These are phyloP conservation scores for Sarocladium kiliense DNA, from an alignment of 2,329 filamentous ascomycete species.

Conservation along the genomic window DNA sequence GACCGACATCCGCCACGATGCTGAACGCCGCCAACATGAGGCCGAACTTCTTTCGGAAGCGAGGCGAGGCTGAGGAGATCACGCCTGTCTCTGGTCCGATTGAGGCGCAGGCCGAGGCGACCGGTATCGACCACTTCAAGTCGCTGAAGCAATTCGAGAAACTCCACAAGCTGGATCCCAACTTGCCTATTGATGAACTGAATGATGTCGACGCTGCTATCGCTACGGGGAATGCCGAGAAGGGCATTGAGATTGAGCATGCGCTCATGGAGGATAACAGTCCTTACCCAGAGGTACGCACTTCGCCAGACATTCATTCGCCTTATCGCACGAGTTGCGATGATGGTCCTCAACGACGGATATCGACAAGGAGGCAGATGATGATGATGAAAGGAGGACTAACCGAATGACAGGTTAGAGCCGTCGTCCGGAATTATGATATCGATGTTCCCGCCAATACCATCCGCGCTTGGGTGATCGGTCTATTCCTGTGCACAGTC, in stretches of 20 bases:
- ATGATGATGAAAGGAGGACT: not conserved
- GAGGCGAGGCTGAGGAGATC: constrained; percentile 40
- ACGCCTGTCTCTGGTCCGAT: constrained; percentile 34
- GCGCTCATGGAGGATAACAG: constrained; percentile 60
- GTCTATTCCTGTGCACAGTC: constrained; percentile 54
- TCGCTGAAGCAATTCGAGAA: constrained; percentile 53
- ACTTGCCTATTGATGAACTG: constrained; percentile 57
- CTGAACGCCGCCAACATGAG: constrained; percentile 19
- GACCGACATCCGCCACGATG: not conserved
- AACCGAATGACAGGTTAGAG: constrained; percentile 45
- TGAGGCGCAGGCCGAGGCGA: constrained; percentile 34
- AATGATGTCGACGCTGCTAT: constrained; percentile 56
- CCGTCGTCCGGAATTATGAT: constrained; percentile 60
- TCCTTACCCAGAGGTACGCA: constrained; percentile 57
- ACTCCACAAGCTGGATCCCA: constrained; percentile 59
- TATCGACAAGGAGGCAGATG: not conserved
- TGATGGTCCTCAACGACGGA: not conserved
- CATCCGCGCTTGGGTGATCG: constrained; percentile 59
- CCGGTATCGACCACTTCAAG: constrained; percentile 35
- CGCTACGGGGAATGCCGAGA: constrained; percentile 47
- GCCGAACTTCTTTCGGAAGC: constrained; percentile 37
- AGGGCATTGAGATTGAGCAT: constrained; percentile 52
- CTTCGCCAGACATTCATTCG: not conserved
- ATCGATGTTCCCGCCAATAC: constrained; percentile 61
- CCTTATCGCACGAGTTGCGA: not conserved